These are phyloP conservation scores for Hypoxylon sp. DNA, from an alignment of 2,329 filamentous ascomycete species.

Conservation along the genomic window DNA sequence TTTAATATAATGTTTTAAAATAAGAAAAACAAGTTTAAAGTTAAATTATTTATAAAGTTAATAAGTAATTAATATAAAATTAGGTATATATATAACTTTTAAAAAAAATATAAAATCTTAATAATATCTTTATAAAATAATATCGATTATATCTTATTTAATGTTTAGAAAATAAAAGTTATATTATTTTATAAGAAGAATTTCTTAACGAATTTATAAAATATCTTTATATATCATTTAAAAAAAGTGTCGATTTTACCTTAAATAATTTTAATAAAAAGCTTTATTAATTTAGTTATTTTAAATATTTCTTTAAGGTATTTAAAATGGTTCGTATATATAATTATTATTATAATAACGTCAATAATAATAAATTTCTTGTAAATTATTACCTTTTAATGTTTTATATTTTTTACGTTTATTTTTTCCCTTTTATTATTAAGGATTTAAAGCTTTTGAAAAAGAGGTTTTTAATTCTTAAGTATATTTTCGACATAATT, in stretches of 20 bases:
- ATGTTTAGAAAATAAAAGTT: neutral
- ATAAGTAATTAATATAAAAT: neutral
- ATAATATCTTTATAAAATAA: conserved; percentile 1
- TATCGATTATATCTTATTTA: conserved; percentile 1
- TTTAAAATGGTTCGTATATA: neutral
- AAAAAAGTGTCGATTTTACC: neutral
- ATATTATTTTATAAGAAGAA: neutral
- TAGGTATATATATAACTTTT: neutral
- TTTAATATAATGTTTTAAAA: neutral
- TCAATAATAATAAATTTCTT: neutral
- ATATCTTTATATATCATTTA: neutral
- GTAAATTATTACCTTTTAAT: neutral
- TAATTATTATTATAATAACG: neutral
- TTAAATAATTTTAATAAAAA: neutral
- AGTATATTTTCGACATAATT: neutral
- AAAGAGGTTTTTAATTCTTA: neutral
- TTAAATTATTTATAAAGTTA: neutral
- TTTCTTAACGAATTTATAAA: neutral
- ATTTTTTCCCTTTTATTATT: neutral
- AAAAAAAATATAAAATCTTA: neutral
- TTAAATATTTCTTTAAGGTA: neutral
- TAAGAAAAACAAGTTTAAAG: neutral
- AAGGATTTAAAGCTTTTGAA: neutral
- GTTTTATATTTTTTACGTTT: neutral
- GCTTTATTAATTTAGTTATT: conserved; percentile 1